Evolutionary conservation across 2,329 filamentous ascomycete species (phyloP), one percentile per base, ranked within the genome.

Genomic region (Calonectria henricotiae): DNA sequence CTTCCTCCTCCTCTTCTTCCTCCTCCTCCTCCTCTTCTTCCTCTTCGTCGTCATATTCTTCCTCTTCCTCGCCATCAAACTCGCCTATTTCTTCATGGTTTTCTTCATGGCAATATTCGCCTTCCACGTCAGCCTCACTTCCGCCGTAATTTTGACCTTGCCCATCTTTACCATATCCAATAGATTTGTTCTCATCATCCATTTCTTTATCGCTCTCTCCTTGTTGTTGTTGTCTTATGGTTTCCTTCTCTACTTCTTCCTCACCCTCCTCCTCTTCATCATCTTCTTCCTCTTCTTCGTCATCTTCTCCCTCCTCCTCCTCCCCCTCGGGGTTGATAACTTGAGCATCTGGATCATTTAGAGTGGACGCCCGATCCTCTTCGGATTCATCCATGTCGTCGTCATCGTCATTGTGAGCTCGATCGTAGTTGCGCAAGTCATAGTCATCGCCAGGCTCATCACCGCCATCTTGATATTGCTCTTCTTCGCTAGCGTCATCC

Each of bases 401-500:
- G 27, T 82, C 80, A 20, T 81, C 82, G 27, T 83, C 81, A 54
- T 79, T 77, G 41, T 75, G 78, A 32, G 80, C 73, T 46, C 73
- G 71, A 54, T 79, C 78, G 65, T 81, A 82, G 44, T 81, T 81
- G 58, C 79, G 71, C 32, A 81, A 71, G 54, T 82, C 79, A 30
- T 82, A 81, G 65, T 82, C 80, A 37, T 82, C 79, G 13, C 81
- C 80, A 41, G 75, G 72, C 23, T 77, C 66, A 17, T 81, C 79
- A 1, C 76, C 75, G 20, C 75, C 77, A 62, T 80, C 76, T 23
- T 70, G 71, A 54, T 76, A 72, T 54, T 71, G 67, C 9, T 77
- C 77, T 49, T 71, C 71, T 65, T 76, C 76, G 47, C 70, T 74
- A n/a, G 60, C 68, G 25, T 60, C 30, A 11, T 47, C 47, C 12